These are phyloP conservation scores for Setaria viridis DNA, from an alignment of 202 grass and related monocot species.

Conservation along the genomic window DNA sequence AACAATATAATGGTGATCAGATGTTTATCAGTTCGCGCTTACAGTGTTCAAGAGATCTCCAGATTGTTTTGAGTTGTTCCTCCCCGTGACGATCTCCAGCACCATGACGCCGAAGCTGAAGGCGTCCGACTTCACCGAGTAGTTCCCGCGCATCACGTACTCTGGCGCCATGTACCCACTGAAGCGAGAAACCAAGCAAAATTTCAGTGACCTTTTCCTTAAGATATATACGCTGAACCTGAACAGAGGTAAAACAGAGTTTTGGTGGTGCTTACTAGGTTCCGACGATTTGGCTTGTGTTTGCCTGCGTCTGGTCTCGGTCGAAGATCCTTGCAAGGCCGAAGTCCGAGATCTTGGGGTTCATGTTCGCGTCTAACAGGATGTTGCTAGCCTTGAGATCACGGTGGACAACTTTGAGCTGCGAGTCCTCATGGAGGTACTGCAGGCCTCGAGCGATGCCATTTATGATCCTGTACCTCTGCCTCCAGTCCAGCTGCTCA, in stretches of 20 bases:
- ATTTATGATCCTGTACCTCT: constrained; percentile 43
- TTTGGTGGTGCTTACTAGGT: constrained; percentile 30
- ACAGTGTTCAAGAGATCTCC: background rate
- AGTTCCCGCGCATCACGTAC: constrained; percentile 56
- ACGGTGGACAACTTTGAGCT: constrained; percentile 53
- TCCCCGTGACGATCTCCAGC: constrained; percentile 63
- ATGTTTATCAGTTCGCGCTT: background rate
- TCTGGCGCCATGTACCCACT: constrained; percentile 79
- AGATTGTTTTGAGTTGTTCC: background rate
- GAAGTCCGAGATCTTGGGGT: constrained; percentile 54
- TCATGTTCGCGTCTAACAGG: constrained; percentile 41
- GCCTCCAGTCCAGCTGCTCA: constrained; percentile 20
- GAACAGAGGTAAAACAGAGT: background rate
- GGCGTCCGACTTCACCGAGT: constrained; percentile 66
- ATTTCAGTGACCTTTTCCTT: too few relatives aligned
- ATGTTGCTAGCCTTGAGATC: constrained; percentile 63
- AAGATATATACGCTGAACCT: background rate
- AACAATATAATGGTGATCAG: background rate
- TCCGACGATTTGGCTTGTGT: constrained; percentile 20
- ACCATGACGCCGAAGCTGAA: constrained; percentile 70
- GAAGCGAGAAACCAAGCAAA: background rate
- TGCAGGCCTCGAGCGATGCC: constrained; percentile 47
- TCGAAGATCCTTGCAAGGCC: constrained; percentile 35
- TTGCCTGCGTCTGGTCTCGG: constrained; percentile 33
- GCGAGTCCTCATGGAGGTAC: constrained; percentile 60